Percentiles rank a stretch among this genome's conserved stretches.
These are phyloP conservation scores for Fusarium chaquense DNA, from an alignment of 2,329 filamentous ascomycete species.

Conservation along the genomic window DNA sequence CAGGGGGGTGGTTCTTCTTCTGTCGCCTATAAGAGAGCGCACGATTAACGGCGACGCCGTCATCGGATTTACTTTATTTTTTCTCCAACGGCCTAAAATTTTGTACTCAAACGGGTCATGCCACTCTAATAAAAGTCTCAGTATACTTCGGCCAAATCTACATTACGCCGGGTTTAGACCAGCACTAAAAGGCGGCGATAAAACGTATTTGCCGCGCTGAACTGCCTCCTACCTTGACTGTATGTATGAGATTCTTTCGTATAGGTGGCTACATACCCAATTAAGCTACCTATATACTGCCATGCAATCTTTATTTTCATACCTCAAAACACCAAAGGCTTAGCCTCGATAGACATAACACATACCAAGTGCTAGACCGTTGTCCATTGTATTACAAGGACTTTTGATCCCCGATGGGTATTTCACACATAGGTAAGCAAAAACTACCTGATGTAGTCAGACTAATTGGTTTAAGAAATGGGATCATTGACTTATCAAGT, in stretches of 20 bases:
- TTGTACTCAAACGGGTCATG: constrained; percentile 2
- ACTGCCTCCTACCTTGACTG: too few relatives aligned
- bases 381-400: neutral
- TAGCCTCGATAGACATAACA: neutral
- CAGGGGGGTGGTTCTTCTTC: neutral
- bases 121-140: neutral
- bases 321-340: constrained; percentile 7
- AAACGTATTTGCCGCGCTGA: constrained; percentile 6
- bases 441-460: neutral
- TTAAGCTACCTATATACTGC: neutral
- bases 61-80: constrained; percentile 4
- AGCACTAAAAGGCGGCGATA: neutral
- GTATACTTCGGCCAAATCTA: constrained; percentile 9
- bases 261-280: too few relatives aligned
- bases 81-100: neutral
- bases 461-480: neutral
- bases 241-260: too few relatives aligned
- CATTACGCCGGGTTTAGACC: constrained; percentile 5
- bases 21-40: neutral
- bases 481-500: constrained; percentile 17
- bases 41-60: constrained; percentile 1
- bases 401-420: neutral
- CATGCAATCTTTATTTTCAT: neutral
- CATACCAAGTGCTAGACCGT: neutral
- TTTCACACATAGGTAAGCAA: neutral